Evolutionary conservation across 106 monocot species (phyloP).

Genomic region (Cymbidium sinense): DNA sequence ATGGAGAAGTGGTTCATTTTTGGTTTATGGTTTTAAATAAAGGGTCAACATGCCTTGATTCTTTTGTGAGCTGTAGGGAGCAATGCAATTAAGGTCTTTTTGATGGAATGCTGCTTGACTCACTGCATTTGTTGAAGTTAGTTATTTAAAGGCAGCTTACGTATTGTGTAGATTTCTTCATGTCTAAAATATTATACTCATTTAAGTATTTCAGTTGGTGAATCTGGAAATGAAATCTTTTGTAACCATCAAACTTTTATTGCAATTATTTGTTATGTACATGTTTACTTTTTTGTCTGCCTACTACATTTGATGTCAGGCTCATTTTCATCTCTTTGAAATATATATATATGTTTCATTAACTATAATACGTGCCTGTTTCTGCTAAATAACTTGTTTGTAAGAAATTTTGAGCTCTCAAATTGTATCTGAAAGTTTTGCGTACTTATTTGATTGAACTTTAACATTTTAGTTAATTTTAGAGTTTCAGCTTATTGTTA

Average conservation of each 20-base stretch:
- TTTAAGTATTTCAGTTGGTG: neutral
- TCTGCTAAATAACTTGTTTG: neutral
- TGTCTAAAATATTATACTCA: neutral
- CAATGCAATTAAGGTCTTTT: no score
- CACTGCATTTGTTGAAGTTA: neutral
- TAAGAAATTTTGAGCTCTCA: neutral
- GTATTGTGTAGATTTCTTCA: neutral
- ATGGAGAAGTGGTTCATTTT: no score
- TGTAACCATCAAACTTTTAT: neutral
- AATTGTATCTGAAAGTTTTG: neutral
- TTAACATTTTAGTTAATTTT: neutral
- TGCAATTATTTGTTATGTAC: neutral
- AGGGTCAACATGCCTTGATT: no score
- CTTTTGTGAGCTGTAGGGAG: no score
- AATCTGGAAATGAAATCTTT: neutral
- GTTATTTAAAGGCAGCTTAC: neutral
- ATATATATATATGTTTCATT: neutral
- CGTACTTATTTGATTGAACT: neutral
- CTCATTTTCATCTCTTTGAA: neutral
- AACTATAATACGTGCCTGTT: neutral
- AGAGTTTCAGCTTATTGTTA: neutral
- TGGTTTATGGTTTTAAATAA: no score
- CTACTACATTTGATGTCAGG: neutral
- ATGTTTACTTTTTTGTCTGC: neutral
- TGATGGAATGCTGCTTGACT: no score